Conservation (phyloP, 306 rosid genomes). For the Rubus idaeus region DNA sequence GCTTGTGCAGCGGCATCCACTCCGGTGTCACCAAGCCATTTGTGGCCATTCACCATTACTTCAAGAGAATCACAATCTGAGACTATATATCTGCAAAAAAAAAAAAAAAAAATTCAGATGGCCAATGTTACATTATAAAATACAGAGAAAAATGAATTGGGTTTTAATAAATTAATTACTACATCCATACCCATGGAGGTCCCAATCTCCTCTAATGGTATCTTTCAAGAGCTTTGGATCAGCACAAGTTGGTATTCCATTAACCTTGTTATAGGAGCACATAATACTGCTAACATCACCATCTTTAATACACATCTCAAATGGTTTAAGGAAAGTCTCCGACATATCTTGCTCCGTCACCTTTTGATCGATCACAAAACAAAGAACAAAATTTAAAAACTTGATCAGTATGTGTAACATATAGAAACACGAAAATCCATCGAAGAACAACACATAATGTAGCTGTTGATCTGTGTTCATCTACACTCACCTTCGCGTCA, state of each 20-base stretch:
- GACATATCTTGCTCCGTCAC: slow-evolving; percentile 27
- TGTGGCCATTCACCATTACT: slow-evolving; percentile 18
- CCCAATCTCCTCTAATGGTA: slow-evolving; percentile 21
- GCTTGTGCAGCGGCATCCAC: slow-evolving; percentile 29
- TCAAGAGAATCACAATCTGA: slow-evolving; percentile 32
- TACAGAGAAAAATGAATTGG: background rate
- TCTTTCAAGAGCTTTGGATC: slow-evolving; percentile 23
- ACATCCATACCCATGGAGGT: slow-evolving; percentile 23
- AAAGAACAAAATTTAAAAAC: background rate
- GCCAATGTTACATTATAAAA: background rate
- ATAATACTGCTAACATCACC: slow-evolving; percentile 29
- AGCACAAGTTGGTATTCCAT: slow-evolving; percentile 29
- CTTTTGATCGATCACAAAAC: background rate
- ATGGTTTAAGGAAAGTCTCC: slow-evolving; percentile 21
- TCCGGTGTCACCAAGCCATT: slow-evolving; percentile 4
- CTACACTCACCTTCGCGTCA: slow-evolving; percentile 16
- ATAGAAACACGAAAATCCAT: background rate
- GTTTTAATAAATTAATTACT: background rate
- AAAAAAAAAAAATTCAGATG: background rate
- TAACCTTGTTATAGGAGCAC: slow-evolving; percentile 26
- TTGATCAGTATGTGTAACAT: background rate
- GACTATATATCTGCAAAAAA: slow-evolving; percentile 19
- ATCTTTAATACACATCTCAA: slow-evolving; percentile 30
- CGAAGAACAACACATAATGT: background rate
- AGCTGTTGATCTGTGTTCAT: background rate